These are phyloP conservation scores for Xylariaceae sp. DNA, from an alignment of 2,329 filamentous ascomycete species.

Conservation along the genomic window DNA sequence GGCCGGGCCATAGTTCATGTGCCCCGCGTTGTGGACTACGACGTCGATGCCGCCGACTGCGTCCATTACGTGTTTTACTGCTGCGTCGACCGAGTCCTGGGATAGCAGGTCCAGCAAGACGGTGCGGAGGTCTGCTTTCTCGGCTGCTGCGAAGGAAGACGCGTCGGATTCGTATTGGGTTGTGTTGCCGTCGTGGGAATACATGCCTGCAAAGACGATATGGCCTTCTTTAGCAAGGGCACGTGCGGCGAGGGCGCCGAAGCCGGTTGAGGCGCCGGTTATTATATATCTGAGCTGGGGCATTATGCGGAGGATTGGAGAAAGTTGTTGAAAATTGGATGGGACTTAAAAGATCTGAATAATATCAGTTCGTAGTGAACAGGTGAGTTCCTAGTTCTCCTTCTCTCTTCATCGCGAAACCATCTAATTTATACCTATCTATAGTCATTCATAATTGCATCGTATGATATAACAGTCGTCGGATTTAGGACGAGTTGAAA, in stretches of 20 bases:
- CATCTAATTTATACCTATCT: too few relatives aligned
- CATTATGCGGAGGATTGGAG: too few relatives aligned
- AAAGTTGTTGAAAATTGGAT: too few relatives aligned
- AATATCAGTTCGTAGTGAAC: too few relatives aligned
- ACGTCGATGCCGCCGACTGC: conserved; percentile 9
- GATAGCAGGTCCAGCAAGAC: conserved; percentile 9
- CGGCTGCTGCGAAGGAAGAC: neutral
- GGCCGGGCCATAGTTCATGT: conserved; percentile 12
- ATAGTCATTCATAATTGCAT: too few relatives aligned
- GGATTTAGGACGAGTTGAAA: too few relatives aligned
- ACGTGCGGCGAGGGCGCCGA: conserved; percentile 11
- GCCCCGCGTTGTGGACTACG: conserved; percentile 11
- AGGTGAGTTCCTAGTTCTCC: too few relatives aligned
- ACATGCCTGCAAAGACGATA: conserved; percentile 12
- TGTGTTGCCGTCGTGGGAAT: conserved; percentile 13
- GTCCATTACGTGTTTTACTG: conserved; percentile 7
- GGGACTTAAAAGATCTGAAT: too few relatives aligned
- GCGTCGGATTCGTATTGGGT: conserved; percentile 7
- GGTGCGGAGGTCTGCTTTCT: conserved; percentile 8
- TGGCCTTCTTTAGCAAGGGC: conserved; percentile 12
- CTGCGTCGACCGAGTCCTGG: conserved; percentile 10
- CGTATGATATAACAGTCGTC: too few relatives aligned
- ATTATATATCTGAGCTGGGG: conserved; percentile 11
- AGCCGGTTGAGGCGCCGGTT: conserved; percentile 12
- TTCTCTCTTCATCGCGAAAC: too few relatives aligned